Evolutionary conservation across 1,284 basidiomycete species (phyloP), one percentile per base, ranked within the genome.

Genomic region (Cutaneotrichosporon sp.): DNA sequence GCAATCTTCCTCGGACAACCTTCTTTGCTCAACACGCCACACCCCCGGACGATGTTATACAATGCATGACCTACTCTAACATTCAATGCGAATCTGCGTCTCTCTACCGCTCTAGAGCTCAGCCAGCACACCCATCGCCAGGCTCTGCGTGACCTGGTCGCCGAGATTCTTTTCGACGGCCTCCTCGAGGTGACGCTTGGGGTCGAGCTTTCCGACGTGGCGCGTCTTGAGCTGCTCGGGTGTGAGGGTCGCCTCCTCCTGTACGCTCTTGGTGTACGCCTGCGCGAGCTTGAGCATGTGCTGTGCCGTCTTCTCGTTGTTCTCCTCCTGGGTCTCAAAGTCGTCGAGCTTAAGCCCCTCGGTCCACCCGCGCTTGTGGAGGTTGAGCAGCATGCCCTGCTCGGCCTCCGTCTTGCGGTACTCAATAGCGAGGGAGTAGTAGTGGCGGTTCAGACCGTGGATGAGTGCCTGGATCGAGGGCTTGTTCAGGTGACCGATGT

Each of bases 401-500:
- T 98, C 95, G 11, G 95, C 86, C 77, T 97, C 94, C 22, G 92
- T 96, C 84, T 97, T 97, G 71, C 93, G 88, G 82, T 97, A 97
- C 77, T 95, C 93, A 68, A 98, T 94, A 11, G 90, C 92, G 71
- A 98, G 92, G 59, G 46, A 93, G 83, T 97, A 97, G 81, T 97
- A 97, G 82, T 97, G 92, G 70, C 94, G 86, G 79, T 97, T 97
- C 64, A 98, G 83, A 55, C 95, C 95, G 75, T 98, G 95, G 68
- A 96, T 93, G 67, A 96, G 86, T 53, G 92, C 92, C 81, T 99
- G 97, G 78, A 99, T 99, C 62, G 90, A 92, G 16, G 97, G 97
- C 81, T 99, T 98, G 82, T 97, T 97, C 78, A 99, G 90, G 78
- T 98, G 96, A 13, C 97, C 97, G 66, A 99, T 95, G 79, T 99